Base-by-base conservation (phyloP, 345 rosid species). In the Melaleuca quinquenervia region DNA sequence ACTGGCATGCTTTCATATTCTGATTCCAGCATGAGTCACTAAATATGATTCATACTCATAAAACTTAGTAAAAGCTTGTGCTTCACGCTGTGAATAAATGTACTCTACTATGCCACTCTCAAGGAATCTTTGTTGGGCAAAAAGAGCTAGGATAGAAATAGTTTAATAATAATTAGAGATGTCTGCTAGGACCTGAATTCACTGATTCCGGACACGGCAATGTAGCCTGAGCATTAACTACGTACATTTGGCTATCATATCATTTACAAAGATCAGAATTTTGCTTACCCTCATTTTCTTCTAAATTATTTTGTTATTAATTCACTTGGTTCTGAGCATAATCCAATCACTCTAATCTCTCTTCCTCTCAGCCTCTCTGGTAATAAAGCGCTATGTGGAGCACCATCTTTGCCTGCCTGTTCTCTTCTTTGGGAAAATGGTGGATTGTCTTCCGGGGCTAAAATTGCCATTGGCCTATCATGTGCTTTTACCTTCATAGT, bases 331-430 rank as follows among this genome's bases (percentile, higher is more conserved):
- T 36, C 22, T 58, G 75, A 84, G 44, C 80, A 60, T 36, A 55
- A 84, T 49, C 85, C 51, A 6, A 6, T 29, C 52, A 60, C 36
- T 52, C 26, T 85, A 56, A 29, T 36, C 44, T 32, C 56, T 54
- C 82, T 82, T 11, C 84, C 49, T 86, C 90, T 9, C 97, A 98
- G 99, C 90, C 95, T 98, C 82, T 92, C 98, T 32, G 97, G 94
- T 82, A 98, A 98, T 92, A 98, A 96, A 90, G 98, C 94, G 50
- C 89, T 98, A 91, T 98, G 99, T 44, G 99, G 99, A 9, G 96
- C 91, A 75, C 95, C 98, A 52, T 76, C 98, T 76, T 88, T 96
- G 89, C 95, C 96, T 1, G 82, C 90, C 2, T 98, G 99, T 87
- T 95, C 98, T 58, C 27, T 94, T 13, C 82, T 98, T 82, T 96